phyloP scores from a whole-genome alignment of 129 eudicot species.

The Arctium lappa region DNA sequence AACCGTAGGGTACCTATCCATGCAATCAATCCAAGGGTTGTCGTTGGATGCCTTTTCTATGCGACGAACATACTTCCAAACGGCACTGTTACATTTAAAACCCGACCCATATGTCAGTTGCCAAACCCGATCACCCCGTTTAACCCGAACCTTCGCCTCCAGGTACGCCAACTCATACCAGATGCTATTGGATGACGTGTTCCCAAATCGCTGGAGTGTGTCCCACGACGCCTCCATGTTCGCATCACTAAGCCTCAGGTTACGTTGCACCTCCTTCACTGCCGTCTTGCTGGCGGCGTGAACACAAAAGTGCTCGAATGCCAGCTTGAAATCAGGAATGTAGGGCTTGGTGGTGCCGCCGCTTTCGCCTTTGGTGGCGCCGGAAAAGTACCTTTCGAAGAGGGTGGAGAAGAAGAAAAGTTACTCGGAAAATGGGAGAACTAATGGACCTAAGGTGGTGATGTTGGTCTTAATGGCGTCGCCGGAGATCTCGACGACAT shows the following conservation, averaged over 20 bases:
- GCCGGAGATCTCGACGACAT: slow-evolving; percentile 61
- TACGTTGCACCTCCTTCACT: slow-evolving; percentile 73
- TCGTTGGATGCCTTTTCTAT: slow-evolving; percentile 32
- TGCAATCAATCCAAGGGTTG: slow-evolving; percentile 69
- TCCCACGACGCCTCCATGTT: slow-evolving; percentile 74
- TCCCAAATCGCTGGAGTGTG: slow-evolving; percentile 77
- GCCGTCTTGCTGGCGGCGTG: slow-evolving; percentile 81
- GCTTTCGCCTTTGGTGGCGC: background rate
- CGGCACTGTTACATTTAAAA: slow-evolving; percentile 80
- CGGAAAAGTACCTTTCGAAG: slow-evolving; percentile 36
- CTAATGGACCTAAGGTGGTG: slow-evolving; percentile 82
- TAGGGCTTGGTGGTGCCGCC: slow-evolving; percentile 44
- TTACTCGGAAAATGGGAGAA: slow-evolving; percentile 83
- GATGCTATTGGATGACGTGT: slow-evolving; percentile 85
- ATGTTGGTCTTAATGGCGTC: slow-evolving; percentile 87
- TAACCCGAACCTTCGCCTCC: slow-evolving; percentile 69
- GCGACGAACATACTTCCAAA: slow-evolving; percentile 63
- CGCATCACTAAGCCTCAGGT: slow-evolving; percentile 59
- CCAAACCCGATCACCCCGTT: slow-evolving; percentile 78
- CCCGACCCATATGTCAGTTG: slow-evolving; percentile 85
- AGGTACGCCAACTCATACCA: slow-evolving; percentile 87
- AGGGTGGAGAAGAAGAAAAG: slow-evolving; percentile 60
- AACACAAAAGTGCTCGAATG: slow-evolving; percentile 86
- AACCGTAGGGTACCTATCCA: slow-evolving; percentile 46
- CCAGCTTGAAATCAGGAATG: slow-evolving; percentile 91